Conservation (phyloP, 495 filamentous ascomycete genomes). For the Symbiotaphrina buchneri region DNA sequence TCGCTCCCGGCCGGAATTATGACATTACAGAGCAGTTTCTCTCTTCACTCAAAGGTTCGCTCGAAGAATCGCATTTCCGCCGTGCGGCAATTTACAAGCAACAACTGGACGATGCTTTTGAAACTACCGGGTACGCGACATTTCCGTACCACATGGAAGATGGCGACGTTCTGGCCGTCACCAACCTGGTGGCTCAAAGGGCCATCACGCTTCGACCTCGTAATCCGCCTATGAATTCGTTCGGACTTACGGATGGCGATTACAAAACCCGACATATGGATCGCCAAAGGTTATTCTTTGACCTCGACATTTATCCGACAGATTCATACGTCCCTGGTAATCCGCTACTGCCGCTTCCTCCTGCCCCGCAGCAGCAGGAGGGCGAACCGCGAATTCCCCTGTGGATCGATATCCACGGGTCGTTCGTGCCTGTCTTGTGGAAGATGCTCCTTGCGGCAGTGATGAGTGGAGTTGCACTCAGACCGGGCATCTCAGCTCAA, state of each 20-base stretch:
- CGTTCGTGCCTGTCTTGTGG: constrained; percentile 41
- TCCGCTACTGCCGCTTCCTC: constrained; percentile 18
- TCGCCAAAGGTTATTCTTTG: constrained; percentile 36
- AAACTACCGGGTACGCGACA: constrained; percentile 10
- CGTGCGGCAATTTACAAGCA: constrained; percentile 14
- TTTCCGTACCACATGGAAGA: constrained; percentile 22
- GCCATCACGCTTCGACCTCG: constrained; percentile 29
- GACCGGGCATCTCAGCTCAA: constrained; percentile 30
- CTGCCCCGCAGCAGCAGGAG: constrained; percentile 8
- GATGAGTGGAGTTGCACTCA: constrained; percentile 29
- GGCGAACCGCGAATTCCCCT: constrained; percentile 28
- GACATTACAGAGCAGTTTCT: constrained; percentile 9
- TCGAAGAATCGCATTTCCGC: constrained; percentile 10
- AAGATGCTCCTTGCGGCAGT: constrained; percentile 33
- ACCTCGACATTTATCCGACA: constrained; percentile 33
- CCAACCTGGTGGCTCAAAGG: constrained; percentile 40
- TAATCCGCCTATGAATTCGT: constrained; percentile 40
- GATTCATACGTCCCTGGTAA: constrained; percentile 35
- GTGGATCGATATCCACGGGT: constrained; percentile 59
- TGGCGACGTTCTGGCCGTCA: constrained; percentile 43
- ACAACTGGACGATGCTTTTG: constrained; percentile 19
- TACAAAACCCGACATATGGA: constrained; percentile 54
- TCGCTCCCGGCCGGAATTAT: constrained; percentile 25
- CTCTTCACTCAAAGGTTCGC: constrained; percentile 9
- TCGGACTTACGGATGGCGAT: constrained; percentile 45